Percentiles rank a stretch among this genome's conserved stretches.
Evolutionary conservation across 768 basidiomycete genomes (phyloP).

Genomic region (Flagelloscypha sp.): DNA sequence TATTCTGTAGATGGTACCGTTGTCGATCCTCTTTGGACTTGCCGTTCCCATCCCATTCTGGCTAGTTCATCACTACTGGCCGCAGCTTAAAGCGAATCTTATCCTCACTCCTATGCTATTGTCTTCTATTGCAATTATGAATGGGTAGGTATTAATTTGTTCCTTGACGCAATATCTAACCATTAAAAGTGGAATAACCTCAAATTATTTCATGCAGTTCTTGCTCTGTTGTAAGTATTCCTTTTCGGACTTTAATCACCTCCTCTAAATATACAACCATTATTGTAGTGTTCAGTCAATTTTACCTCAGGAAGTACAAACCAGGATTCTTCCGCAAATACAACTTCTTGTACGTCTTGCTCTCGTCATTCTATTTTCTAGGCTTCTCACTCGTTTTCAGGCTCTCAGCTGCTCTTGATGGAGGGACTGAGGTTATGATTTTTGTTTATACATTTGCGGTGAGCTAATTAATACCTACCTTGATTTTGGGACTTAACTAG

Average conservation of each 20-base stretch:
- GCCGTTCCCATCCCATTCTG: slow-evolving; percentile 32
- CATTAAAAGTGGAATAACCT: neutral
- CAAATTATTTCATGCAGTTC: slow-evolving; percentile 15
- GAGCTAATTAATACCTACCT: too few species aligned
- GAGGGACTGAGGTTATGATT: slow-evolving; percentile 14
- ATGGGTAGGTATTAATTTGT: neutral
- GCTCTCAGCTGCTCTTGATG: slow-evolving; percentile 11
- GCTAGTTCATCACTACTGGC: slow-evolving; percentile 27
- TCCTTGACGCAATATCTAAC: slow-evolving; percentile 3
- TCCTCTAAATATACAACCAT: slow-evolving; percentile 15
- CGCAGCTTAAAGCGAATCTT: slow-evolving; percentile 19
- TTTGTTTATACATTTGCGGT: slow-evolving; percentile 11
- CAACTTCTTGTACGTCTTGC: slow-evolving; percentile 19
- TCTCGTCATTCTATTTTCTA: too few species aligned
- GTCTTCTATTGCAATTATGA: slow-evolving; percentile 13
- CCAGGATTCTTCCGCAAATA: slow-evolving; percentile 29
- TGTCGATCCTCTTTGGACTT: slow-evolving; percentile 24
- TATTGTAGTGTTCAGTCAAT: slow-evolving; percentile 24
- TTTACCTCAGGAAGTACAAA: slow-evolving; percentile 27
- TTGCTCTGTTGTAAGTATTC: slow-evolving; percentile 10
- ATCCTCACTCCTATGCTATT: slow-evolving; percentile 22
- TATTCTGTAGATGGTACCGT: slow-evolving; percentile 29
- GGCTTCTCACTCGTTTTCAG: slow-evolving; percentile 8
- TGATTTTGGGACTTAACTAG: too few species aligned
- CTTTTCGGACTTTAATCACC: slow-evolving; percentile 15